phyloP scores from a whole-genome alignment of 2,329 filamentous ascomycete species.

The Fusarium anguioides region DNA sequence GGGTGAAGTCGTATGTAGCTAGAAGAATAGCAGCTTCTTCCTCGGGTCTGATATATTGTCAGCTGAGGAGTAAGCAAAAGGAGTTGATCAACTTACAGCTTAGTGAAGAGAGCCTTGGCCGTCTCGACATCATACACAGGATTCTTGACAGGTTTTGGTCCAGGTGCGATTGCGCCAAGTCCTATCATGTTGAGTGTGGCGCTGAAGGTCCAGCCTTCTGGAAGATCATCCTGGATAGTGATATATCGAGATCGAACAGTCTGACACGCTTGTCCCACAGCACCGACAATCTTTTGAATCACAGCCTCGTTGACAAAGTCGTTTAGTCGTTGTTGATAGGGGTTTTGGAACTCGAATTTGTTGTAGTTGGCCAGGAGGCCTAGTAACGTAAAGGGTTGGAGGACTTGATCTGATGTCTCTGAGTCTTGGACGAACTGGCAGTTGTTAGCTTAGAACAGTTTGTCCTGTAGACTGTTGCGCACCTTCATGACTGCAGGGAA shows the following conservation, averaged over 20 bases:
- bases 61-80: background rate
- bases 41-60: constrained; percentile 69
- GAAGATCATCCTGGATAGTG: constrained; percentile 87
- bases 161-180: constrained; percentile 78
- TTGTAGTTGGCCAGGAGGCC: constrained; percentile 97
- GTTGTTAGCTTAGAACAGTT: background rate
- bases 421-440: constrained; percentile 82
- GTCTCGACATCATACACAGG: constrained; percentile 78
- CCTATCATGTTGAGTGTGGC: constrained; percentile 87
- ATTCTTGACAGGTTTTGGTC: constrained; percentile 69
- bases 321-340: constrained; percentile 89
- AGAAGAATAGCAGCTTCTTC: constrained; percentile 83
- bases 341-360: constrained; percentile 98
- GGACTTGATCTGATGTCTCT: constrained; percentile 69
- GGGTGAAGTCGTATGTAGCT: constrained; percentile 90
- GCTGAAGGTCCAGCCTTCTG: constrained; percentile 87
- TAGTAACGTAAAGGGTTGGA: constrained; percentile 83
- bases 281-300: constrained; percentile 83
- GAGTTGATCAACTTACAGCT: constrained; percentile 69
- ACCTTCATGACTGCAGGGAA: constrained; percentile 97
- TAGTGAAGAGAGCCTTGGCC: constrained; percentile 82
- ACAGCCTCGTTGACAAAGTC: constrained; percentile 94
- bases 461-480: constrained; percentile 29
- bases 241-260: constrained; percentile 80
- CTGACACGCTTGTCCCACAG: constrained; percentile 78